These are phyloP conservation scores for Eucalyptus melliodora DNA, from an alignment of 345 rosid species.

Conservation along the genomic window DNA sequence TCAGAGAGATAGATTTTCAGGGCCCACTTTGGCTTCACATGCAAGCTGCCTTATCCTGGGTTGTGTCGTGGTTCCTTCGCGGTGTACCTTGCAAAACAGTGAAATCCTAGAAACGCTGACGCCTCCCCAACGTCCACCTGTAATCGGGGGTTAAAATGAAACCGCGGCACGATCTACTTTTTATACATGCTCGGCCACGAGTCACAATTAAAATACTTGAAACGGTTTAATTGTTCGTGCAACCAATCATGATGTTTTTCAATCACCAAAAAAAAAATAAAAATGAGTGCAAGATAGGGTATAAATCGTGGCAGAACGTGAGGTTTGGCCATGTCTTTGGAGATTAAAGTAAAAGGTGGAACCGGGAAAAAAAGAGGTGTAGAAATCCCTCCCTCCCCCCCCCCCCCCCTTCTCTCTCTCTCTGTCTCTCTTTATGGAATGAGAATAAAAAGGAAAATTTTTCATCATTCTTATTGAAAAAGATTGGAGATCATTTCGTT, in stretches of 20 bases:
- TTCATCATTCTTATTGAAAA: no score
- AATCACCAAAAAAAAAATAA: no score
- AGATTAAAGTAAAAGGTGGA: not conserved
- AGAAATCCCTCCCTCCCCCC: not conserved
- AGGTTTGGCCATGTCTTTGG: not conserved
- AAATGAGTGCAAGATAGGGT: not conserved
- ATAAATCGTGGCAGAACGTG: not conserved
- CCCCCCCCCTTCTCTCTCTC: fast-evolving
- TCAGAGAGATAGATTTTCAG: not conserved
- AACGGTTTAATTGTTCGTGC: not conserved
- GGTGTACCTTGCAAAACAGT: not conserved
- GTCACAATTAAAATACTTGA: not conserved
- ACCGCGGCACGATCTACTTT: not conserved
- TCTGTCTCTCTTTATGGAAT: fast-evolving
- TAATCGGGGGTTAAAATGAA: not conserved
- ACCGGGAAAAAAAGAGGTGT: not conserved
- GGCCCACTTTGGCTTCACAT: not conserved
- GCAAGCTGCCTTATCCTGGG: not conserved
- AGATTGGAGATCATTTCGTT: not conserved
- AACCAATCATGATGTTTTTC: not conserved
- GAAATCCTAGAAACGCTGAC: not conserved
- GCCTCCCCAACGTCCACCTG: not conserved
- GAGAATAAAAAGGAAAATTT: not conserved
- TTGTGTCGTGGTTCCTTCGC: not conserved
- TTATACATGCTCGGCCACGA: not conserved